Evolutionary conservation across 495 filamentous ascomycete genomes (phyloP).

Genomic region (Penicillium paxilli): DNA sequence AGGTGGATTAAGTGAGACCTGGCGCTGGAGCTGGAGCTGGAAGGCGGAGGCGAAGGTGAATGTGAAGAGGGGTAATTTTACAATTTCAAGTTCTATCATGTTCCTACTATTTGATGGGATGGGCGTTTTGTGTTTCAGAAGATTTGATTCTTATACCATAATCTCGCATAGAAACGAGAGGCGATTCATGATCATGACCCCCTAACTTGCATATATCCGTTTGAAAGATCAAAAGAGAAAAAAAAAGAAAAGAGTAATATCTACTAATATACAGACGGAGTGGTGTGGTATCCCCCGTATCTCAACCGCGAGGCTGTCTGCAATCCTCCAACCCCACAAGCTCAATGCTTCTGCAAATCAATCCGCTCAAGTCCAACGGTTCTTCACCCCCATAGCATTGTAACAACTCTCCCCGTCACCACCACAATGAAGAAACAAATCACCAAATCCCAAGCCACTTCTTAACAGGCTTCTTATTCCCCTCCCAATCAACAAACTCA

Average conservation of each 20-base stretch:
- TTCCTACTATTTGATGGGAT: neutral
- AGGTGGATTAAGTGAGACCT: too few relatives aligned
- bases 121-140: slow-evolving; percentile 1
- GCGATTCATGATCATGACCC: slow-evolving; percentile 21
- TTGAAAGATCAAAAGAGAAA: too few relatives aligned
- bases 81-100: neutral
- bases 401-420: neutral
- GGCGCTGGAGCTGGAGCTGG: too few relatives aligned
- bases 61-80: too few relatives aligned
- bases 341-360: too few relatives aligned
- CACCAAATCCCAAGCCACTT: slow-evolving; percentile 68
- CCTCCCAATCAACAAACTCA: slow-evolving; percentile 43
- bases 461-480: slow-evolving; percentile 53
- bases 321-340: too few relatives aligned
- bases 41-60: too few relatives aligned
- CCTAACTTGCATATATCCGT: neutral
- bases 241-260: too few relatives aligned
- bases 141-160: slow-evolving; percentile 6
- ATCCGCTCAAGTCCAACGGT: neutral
- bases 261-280: slow-evolving; percentile 7
- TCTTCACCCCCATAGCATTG: neutral
- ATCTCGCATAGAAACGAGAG: slow-evolving; percentile 5
- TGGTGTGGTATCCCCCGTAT: neutral
- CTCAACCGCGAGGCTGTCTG: neutral
- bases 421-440: neutral